Conservation (phyloP, 148 eudicot genomes). For the Rhododendron vialii region DNA sequence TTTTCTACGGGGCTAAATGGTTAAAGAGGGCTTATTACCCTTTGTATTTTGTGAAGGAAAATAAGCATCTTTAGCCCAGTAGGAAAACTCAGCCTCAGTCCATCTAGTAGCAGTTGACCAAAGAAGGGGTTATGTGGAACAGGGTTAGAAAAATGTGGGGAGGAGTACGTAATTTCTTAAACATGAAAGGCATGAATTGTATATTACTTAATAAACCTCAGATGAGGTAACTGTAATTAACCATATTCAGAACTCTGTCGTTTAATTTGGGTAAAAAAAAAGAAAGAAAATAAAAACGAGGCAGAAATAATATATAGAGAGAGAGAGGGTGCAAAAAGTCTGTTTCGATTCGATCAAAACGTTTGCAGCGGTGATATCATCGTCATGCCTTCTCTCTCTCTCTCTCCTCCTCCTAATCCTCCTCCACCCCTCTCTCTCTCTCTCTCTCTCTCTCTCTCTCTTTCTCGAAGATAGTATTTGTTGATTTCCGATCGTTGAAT, state of each 20-base stretch:
- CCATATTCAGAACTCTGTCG: background rate
- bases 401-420: too few species aligned
- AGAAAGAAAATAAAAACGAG: background rate
- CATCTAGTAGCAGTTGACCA: too few species aligned
- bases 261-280: background rate
- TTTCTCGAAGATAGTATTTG: background rate
- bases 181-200: background rate
- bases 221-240: background rate
- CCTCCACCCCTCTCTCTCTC: background rate
- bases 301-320: background rate
- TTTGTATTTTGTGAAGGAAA: too few species aligned
- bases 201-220: background rate
- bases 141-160: background rate
- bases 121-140: too few species aligned
- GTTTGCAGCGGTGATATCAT: conserved; percentile 2
- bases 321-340: background rate
- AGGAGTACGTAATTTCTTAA: background rate
- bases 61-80: background rate
- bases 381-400: background rate
- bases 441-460: background rate
- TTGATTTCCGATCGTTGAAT: conserved; percentile 3
- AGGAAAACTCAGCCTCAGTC: background rate
- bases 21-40: too few species aligned
- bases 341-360: conserved; percentile 5
- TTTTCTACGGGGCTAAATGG: too few species aligned